These are phyloP conservation scores for Penicillium cosmopolitanum DNA, from an alignment of 495 filamentous ascomycete species.

Conservation along the genomic window DNA sequence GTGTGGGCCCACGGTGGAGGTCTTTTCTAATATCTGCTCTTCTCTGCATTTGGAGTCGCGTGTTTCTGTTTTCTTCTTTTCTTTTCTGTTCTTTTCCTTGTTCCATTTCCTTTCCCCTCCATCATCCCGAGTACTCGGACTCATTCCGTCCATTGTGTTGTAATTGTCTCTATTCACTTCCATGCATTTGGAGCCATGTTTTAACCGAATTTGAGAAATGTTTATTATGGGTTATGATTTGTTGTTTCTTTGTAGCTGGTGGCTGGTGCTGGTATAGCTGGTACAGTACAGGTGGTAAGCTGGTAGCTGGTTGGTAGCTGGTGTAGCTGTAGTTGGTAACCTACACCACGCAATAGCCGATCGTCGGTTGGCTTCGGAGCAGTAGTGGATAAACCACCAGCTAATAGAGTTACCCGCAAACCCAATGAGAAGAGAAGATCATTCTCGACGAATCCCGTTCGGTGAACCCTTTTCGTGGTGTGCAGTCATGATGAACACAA, in stretches of 20 bases:
- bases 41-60: conserved; percentile 21
- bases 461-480: conserved; percentile 22
- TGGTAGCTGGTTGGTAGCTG: too few relatives aligned
- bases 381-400: conserved; percentile 12
- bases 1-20: not conserved
- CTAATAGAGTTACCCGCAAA: conserved; percentile 14
- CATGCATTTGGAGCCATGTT: conserved; percentile 20
- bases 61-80: conserved; percentile 7
- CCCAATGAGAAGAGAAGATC: conserved; percentile 10
- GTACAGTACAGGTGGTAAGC: too few relatives aligned
- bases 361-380: conserved; percentile 24
- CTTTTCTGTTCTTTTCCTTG: conserved; percentile 11
- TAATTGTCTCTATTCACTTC: conserved; percentile 13
- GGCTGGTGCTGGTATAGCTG: too few relatives aligned
- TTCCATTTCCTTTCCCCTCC: conserved; percentile 8
- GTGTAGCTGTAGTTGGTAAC: not conserved
- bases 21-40: conserved; percentile 11
- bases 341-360: not conserved
- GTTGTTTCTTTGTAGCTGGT: conserved; percentile 3
- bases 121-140: not conserved
- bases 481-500: conserved; percentile 19
- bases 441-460: conserved; percentile 4
- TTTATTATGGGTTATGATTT: conserved; percentile 9
- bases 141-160: conserved; percentile 11
- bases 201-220: conserved; percentile 14